These are phyloP conservation scores for Mycena filopes DNA, from an alignment of 768 basidiomycete species.

Conservation along the genomic window DNA sequence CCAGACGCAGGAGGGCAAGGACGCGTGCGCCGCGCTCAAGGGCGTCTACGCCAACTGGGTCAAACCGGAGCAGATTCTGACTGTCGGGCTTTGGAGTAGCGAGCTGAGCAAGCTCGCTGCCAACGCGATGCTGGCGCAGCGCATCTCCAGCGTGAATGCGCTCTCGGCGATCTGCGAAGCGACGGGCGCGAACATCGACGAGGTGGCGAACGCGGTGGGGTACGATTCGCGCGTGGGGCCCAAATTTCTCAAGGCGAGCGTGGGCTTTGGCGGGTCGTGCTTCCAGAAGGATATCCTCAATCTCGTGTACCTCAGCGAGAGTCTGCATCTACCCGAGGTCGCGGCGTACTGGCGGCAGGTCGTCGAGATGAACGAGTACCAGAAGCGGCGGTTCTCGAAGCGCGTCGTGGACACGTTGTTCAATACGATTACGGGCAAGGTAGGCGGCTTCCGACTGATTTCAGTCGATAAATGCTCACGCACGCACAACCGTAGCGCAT, in stretches of 20 bases:
- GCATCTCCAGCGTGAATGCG: conserved; percentile 98
- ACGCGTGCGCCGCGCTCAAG: conserved; percentile 79
- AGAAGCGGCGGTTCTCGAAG: conserved; percentile 96
- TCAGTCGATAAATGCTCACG: too few species aligned
- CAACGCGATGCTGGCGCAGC: conserved; percentile 99
- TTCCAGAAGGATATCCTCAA: conserved; percentile 99
- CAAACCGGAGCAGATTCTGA: conserved; percentile 82
- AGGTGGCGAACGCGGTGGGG: conserved; percentile 94
- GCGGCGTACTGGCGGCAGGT: conserved; percentile 98
- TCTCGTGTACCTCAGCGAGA: conserved; percentile 96
- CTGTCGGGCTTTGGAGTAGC: conserved; percentile 98
- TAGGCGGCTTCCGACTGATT: conserved; percentile 44
- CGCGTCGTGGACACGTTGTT: conserved; percentile 97
- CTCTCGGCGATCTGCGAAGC: conserved; percentile 99
- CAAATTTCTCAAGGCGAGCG: conserved; percentile 94
- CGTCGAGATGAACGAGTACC: conserved; percentile 98
- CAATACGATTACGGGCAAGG: conserved; percentile 97
- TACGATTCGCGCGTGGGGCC: conserved; percentile 93
- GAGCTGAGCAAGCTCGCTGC: conserved; percentile 99
- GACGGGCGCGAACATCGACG: conserved; percentile 98
- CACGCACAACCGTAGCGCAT: conserved; percentile 73
- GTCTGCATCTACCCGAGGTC: conserved; percentile 94
- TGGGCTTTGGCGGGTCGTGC: conserved; percentile 98
- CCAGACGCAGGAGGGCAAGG: conserved; percentile 85
- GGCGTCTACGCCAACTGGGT: conserved; percentile 98